Conservation (phyloP, 768 basidiomycete species). For the Lentinula boryana region DNA sequence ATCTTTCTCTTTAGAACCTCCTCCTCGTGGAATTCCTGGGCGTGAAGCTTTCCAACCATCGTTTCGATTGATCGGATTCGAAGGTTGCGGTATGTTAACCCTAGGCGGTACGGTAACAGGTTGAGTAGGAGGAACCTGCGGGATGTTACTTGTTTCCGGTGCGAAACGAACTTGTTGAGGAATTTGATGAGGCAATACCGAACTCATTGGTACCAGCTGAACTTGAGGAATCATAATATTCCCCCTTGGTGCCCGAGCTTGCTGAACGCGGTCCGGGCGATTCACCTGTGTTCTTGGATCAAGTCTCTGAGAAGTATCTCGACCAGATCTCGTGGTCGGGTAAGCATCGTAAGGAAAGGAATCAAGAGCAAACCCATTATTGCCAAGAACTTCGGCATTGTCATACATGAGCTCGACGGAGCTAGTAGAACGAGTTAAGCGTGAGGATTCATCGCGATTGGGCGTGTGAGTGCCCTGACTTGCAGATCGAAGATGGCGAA, state of each 20-base stretch:
- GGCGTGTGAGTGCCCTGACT: too few species aligned
- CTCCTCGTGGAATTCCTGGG: neutral
- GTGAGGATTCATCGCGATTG: too few species aligned
- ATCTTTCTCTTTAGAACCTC: neutral
- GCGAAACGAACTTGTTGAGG: too few species aligned
- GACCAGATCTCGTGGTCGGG: neutral
- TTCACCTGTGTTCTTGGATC: neutral
- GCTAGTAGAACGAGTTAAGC: too few species aligned
- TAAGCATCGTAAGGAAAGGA: neutral
- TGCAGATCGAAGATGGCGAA: too few species aligned
- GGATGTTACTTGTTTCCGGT: neutral
- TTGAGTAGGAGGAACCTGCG: neutral
- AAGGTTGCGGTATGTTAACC: neutral
- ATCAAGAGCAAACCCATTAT: neutral
- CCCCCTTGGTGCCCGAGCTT: neutral
- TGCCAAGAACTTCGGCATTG: too few species aligned
- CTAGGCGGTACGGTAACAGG: neutral
- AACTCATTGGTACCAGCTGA: too few species aligned
- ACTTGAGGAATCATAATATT: too few species aligned
- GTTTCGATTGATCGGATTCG: neutral
- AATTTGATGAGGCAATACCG: neutral
- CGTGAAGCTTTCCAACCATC: slow-evolving; percentile 5
- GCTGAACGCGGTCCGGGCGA: neutral
- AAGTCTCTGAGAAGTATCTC: neutral
- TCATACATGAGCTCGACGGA: too few species aligned